Evolutionary conservation across 768 basidiomycete species (phyloP).

Genomic region (Crucibulum laeve): DNA sequence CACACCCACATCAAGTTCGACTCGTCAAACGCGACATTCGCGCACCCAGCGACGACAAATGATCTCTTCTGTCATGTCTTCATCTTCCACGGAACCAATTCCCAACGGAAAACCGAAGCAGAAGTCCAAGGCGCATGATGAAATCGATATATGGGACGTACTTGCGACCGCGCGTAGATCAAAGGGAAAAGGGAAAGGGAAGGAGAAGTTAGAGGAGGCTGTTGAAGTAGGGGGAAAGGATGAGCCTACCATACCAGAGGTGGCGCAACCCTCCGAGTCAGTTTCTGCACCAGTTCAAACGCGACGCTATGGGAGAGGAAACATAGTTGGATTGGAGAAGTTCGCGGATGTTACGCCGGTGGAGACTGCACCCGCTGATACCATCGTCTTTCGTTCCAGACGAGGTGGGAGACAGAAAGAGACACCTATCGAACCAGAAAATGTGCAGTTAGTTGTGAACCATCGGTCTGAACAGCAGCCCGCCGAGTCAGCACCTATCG

Average conservation of each 20-base stretch:
- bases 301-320: no score
- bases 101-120: constrained; percentile 19
- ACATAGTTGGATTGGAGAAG: no score
- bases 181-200: constrained; percentile 7
- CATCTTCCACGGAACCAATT: constrained; percentile 7
- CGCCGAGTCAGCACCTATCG: no score
- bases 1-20: not conserved
- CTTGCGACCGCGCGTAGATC: constrained; percentile 14
- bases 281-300: no score
- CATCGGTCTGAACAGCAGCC: no score
- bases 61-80: not conserved
- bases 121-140: constrained; percentile 14
- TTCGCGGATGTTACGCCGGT: no score
- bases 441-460: no score
- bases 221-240: constrained; percentile 6
- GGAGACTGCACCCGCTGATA: no score
- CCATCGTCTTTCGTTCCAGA: no score
- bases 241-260: not conserved
- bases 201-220: constrained; percentile 8
- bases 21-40: not conserved
- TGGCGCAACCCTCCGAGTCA: not conserved
- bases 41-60: not conserved
- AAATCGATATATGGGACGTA: constrained; percentile 25
- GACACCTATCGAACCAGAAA: no score
- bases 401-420: no score